Evolutionary conservation across 2,329 filamentous ascomycete genomes (phyloP), one percentile per base, ranked within the genome.

Genomic region (Aspergillus quadrilineatus): DNA sequence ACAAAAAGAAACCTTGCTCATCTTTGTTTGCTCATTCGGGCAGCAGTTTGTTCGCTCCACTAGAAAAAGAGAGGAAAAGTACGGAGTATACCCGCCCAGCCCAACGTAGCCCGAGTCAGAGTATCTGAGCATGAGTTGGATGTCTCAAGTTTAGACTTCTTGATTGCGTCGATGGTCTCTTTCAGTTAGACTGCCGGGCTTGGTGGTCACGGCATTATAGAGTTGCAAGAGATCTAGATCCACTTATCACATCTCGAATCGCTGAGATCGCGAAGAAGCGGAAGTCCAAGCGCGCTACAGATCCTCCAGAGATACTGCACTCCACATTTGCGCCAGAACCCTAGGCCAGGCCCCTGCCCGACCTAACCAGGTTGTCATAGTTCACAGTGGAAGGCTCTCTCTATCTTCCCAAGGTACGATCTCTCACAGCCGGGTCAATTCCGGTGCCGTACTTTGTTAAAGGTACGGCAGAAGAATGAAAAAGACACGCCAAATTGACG

Each of bases 231-330:
- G 44, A 29, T 46, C 30, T 32, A 53, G 44, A n/a, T 30, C 50
- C 50, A 53, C 50, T 53, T 32, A 39, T 53, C 50, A 53, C 50
- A 53, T 46, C 43, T 46, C 34, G 34, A 46, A 39, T 39, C 43
- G 43, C 50, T 22, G 32, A 47, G 22, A 46, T 53, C 50, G n/a
- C n/a, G 22, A 47, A 39, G 14, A n/a, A n/a, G 41, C 15, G 30
- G 15, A 7, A 30, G 10, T 46, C 41, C 17, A 45, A 45, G 43
- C 8, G 14, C 50, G 41, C 30, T 42, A 52, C 30, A 36, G 22
- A 52, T 45, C 30, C 51, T 42, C 22, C 22, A 22, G 22, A 22
- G 22, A 22, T 28, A 30, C 17, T 17, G 34, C 17, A 34, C 17
- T 29, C 29, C 44, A 47, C 29, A 47, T 14, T n/a, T 14, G 12